Evolutionary conservation across 495 filamentous ascomycete species (phyloP).

Genomic region (Penicillium argentinense): DNA sequence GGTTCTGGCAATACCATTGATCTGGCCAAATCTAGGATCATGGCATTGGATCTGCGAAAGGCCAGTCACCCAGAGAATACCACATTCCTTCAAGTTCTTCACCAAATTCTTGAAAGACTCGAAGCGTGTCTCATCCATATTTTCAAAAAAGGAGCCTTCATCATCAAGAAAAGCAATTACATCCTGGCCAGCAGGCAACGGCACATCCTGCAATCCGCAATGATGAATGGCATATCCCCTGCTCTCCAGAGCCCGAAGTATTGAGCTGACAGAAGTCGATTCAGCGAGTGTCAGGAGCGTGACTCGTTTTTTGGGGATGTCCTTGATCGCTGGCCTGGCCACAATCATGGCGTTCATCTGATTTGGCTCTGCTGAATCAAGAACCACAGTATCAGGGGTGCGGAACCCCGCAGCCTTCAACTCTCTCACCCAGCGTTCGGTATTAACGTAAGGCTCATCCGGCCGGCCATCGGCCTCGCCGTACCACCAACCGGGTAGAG

Average conservation of each 20-base stretch:
- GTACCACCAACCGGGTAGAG: conserved; percentile 27
- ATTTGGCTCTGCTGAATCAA: conserved; percentile 32
- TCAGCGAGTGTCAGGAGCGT: too few relatives aligned
- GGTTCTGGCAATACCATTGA: conserved; percentile 42
- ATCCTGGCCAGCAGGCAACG: conserved; percentile 28
- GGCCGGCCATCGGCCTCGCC: conserved; percentile 28
- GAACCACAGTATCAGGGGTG: conserved; percentile 25
- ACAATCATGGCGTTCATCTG: conserved; percentile 32
- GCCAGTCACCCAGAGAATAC: conserved; percentile 37
- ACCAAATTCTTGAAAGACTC: conserved; percentile 17
- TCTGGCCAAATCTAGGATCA: conserved; percentile 36
- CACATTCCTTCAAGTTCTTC: not conserved
- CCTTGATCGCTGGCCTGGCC: too few relatives aligned
- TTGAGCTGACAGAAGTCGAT: too few relatives aligned
- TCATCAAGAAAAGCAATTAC: conserved; percentile 37
- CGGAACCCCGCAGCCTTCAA: conserved; percentile 30
- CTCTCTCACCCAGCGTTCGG: conserved; percentile 25
- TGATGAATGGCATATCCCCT: conserved; percentile 19
- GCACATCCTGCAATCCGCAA: conserved; percentile 15
- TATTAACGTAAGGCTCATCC: conserved; percentile 24
- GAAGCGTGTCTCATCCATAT: conserved; percentile 19
- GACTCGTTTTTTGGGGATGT: too few relatives aligned
- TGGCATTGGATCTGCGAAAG: conserved; percentile 30
- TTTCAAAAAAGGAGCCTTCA: conserved; percentile 29
- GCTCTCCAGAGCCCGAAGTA: not conserved